phyloP scores from a whole-genome alignment of 202 grass and related monocot genomes.

The Setaria viridis region DNA sequence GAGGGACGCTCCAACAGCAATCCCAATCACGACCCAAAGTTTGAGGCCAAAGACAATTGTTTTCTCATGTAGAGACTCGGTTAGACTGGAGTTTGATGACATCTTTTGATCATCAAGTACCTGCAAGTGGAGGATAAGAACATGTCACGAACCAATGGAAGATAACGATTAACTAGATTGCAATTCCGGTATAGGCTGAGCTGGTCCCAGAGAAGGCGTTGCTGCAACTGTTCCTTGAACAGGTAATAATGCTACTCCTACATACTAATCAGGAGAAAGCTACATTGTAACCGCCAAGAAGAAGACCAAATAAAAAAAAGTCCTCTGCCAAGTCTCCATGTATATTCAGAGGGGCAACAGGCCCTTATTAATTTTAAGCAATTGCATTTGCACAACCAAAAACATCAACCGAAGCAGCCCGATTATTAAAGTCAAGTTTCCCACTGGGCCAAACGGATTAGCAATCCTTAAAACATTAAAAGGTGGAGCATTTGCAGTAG shows the following conservation, averaged over 20 bases:
- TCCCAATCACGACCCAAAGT: conserved; percentile 93
- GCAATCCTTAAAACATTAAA: background rate
- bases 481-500: conserved; percentile 11
- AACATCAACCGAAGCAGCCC: conserved; percentile 25
- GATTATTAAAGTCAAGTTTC: conserved; percentile 19
- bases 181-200: background rate
- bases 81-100: conserved; percentile 74
- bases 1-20: conserved; percentile 75
- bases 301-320: conserved; percentile 9
- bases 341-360: background rate
- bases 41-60: conserved; percentile 92
- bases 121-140: conserved; percentile 41
- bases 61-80: conserved; percentile 82
- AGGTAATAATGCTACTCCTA: background rate
- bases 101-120: conserved; percentile 59
- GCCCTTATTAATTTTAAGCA: conserved; percentile 3
- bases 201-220: background rate
- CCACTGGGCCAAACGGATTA: background rate
- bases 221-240: conserved; percentile 27
- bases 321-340: background rate
- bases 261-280: conserved; percentile 38
- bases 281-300: conserved; percentile 42
- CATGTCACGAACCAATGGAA: conserved; percentile 19
- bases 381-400: conserved; percentile 27
- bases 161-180: background rate